A percentile compares a stretch with the other conserved stretches of the same genome.
Evolutionary conservation across 2,329 filamentous ascomycete genomes (phyloP).

Genomic region (Trichoderma oligosporum): DNA sequence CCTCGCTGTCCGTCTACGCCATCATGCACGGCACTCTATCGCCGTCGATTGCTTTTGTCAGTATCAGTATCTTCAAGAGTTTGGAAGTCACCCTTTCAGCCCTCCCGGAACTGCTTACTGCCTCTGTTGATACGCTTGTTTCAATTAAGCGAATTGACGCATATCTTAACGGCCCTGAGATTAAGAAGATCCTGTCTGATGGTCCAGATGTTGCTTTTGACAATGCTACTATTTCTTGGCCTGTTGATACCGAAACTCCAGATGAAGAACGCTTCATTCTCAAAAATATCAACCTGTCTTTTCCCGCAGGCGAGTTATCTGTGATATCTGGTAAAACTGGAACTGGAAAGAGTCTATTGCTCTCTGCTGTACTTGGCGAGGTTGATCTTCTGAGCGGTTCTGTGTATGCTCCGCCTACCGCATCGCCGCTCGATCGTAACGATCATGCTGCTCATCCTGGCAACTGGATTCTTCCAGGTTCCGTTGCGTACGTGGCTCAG

Average conservation of each 20-base stretch:
- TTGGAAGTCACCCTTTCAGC: slow-evolving; percentile 68
- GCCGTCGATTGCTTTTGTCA: slow-evolving; percentile 75
- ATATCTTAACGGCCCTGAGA: slow-evolving; percentile 66
- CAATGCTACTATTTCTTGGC: slow-evolving; percentile 69
- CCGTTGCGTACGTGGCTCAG: slow-evolving; percentile 72
- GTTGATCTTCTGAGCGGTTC: slow-evolving; percentile 63
- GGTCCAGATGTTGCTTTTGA: slow-evolving; percentile 62
- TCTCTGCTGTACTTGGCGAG: slow-evolving; percentile 72
- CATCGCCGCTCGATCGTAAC: slow-evolving; percentile 50
- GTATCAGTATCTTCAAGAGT: slow-evolving; percentile 69
- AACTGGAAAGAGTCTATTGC: slow-evolving; percentile 70
- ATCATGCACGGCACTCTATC: slow-evolving; percentile 57
- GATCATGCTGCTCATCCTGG: slow-evolving; percentile 58
- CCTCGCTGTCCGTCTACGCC: slow-evolving; percentile 67
- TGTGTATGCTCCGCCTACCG: slow-evolving; percentile 53
- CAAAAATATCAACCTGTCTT: slow-evolving; percentile 59
- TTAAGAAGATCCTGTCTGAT: slow-evolving; percentile 49
- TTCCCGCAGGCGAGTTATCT: slow-evolving; percentile 66
- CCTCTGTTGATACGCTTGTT: slow-evolving; percentile 68
- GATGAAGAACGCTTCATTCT: slow-evolving; percentile 62
- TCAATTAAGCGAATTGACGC: slow-evolving; percentile 68
- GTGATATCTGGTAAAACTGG: slow-evolving; percentile 76
- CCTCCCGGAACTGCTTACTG: slow-evolving; percentile 69
- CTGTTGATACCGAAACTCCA: slow-evolving; percentile 57
- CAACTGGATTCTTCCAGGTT: slow-evolving; percentile 66